phyloP scores from a whole-genome alignment of 768 basidiomycete species.

The Pleurotus citrinopileatus region DNA sequence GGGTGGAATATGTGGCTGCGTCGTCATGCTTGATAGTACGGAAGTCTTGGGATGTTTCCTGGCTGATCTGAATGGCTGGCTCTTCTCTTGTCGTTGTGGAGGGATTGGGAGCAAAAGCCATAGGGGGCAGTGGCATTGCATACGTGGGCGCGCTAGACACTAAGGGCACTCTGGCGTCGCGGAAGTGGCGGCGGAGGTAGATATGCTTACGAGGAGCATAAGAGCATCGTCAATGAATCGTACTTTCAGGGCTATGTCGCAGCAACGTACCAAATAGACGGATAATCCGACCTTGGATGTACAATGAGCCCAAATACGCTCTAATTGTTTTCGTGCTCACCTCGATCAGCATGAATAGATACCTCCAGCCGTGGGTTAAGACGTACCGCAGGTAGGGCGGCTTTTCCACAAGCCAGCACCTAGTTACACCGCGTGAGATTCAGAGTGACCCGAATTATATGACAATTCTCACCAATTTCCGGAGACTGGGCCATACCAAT shows the following conservation, averaged over 20 bases:
- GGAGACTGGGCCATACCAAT: constrained; percentile 13
- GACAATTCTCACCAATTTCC: constrained; percentile 11
- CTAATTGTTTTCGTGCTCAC: constrained; percentile 18
- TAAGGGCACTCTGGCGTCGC: background rate
- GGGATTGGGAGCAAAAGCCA: background rate
- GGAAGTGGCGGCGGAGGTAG: background rate
- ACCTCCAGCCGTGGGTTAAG: constrained; percentile 13
- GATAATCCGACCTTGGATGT: background rate
- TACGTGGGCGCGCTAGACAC: background rate
- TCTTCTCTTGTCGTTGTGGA: background rate
- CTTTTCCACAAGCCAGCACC: constrained; percentile 13
- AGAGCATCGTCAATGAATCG: background rate
- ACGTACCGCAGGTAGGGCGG: constrained; percentile 13
- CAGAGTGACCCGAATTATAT: background rate
- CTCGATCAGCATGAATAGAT: constrained; percentile 14
- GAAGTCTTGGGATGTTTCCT: background rate
- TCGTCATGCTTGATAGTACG: too few relatives aligned
- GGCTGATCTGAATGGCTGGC: background rate
- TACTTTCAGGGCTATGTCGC: background rate
- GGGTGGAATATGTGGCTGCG: too few relatives aligned
- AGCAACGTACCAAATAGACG: background rate
- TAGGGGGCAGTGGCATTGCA: background rate
- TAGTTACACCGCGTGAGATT: background rate
- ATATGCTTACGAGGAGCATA: background rate
- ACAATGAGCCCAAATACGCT: background rate